Base-by-base conservation (phyloP, 2,329 filamentous ascomycete genomes). In the Beauveria sp. region DNA sequence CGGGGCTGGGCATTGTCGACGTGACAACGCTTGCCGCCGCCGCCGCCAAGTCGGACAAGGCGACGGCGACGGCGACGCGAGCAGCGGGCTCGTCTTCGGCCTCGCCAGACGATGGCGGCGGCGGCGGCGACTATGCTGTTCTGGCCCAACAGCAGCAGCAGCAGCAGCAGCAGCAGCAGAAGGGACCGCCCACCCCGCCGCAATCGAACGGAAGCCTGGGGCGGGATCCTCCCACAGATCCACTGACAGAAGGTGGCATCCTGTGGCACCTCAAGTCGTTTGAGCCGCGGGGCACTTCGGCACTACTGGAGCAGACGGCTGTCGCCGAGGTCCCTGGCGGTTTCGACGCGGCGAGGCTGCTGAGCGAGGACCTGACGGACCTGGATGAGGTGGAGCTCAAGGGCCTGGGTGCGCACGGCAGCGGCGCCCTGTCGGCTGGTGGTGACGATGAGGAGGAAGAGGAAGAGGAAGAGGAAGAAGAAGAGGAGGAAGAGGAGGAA, bases 341-440 rank as follows among this genome's bases (percentile, higher is more conserved):
- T 12, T 82, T 87, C 40, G 89, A 93, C 61, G 85, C 89, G 1
- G 75, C 80, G 42, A 77, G 82, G 31, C 79, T 77, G 67, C 86
- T 93, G 74, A 96, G 90, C 68, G 93, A 96, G 73, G 90, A 93
- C 67, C 80, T 97, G 24, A 96, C 90, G 62, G 93, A 97, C 70
- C 86, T 97, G 71, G 93, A 96, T 68, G 93, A 97, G 66, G 92
- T 96, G 57, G 91, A 93, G 75, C 79, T 96, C 62, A 87, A 90
- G 68, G 90, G 88, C 40, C 77, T 91, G 40, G 80, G 77, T 40
- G 77, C 79, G 54, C 82, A 83, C 34, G 34, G 20, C 51, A 42
- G 52, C 52, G n/a, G 20, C 20, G 65, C 34, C 80, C 81, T 65
- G 77, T 81, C 65, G 77, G 18, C 12, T 16, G 58, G 16, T 16